These are phyloP conservation scores for Acer yangbiense DNA, from an alignment of 345 rosid species.

Conservation along the genomic window DNA sequence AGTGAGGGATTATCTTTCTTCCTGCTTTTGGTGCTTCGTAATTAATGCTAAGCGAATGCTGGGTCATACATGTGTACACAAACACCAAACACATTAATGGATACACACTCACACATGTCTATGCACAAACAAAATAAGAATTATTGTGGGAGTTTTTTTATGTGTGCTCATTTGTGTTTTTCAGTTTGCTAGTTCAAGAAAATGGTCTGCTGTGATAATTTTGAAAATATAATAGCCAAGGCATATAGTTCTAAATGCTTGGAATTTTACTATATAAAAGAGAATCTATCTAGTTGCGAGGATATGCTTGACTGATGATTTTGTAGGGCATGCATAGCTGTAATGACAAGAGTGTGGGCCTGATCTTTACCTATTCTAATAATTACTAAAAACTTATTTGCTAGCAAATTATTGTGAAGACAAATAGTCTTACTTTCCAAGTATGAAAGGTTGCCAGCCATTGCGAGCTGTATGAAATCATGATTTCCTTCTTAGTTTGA, in stretches of 20 bases:
- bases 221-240: not conserved
- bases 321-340: not conserved
- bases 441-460: not conserved
- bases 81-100: not conserved
- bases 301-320: not conserved
- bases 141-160: not conserved
- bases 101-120: not conserved
- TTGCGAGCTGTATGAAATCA: not conserved
- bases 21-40: not conserved
- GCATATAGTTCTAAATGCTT: not conserved
- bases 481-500: not conserved
- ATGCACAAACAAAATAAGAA: not conserved
- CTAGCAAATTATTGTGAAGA: not conserved
- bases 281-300: not conserved
- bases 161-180: not conserved
- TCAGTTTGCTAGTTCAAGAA: not conserved
- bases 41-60: not conserved
- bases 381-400: not conserved
- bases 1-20: not conserved
- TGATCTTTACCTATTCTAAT: not conserved
- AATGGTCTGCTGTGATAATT: not conserved
- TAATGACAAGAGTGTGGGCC: not conserved
- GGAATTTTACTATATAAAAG: not conserved
- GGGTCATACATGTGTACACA: not conserved
- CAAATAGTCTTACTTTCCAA: not conserved